These are phyloP conservation scores for Podospora pseudoanserina DNA, from an alignment of 495 filamentous ascomycete genomes.

Conservation along the genomic window DNA sequence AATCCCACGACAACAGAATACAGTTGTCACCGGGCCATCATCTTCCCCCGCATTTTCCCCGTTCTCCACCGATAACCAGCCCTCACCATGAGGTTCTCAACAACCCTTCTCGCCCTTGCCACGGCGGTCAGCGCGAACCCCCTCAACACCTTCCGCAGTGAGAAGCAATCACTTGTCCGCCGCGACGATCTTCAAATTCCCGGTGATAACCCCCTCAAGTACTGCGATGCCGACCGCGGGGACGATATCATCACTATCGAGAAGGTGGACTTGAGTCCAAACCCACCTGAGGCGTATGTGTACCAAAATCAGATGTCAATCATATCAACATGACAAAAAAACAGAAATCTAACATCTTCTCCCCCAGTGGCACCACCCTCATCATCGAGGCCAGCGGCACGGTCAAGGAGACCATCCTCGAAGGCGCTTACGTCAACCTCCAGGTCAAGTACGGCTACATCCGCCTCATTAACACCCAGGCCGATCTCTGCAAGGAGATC, in stretches of 20 bases:
- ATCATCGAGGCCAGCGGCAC: constrained; percentile 72
- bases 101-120: constrained; percentile 38
- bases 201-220: constrained; percentile 70
- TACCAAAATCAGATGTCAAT: background rate
- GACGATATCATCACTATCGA: constrained; percentile 70
- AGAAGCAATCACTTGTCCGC: constrained; percentile 30
- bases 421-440: constrained; percentile 74
- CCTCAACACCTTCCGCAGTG: constrained; percentile 37
- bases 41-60: constrained; percentile 7
- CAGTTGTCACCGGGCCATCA: background rate
- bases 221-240: constrained; percentile 60
- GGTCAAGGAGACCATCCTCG: constrained; percentile 61
- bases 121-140: constrained; percentile 40
- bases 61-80: constrained; percentile 12
- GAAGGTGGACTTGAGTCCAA: constrained; percentile 74
- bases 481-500: constrained; percentile 85
- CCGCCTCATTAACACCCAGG: constrained; percentile 70
- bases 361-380: constrained; percentile 69
- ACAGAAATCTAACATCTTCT: constrained; percentile 9
- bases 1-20: background rate
- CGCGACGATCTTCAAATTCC: constrained; percentile 54
- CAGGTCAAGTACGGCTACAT: constrained; percentile 94
- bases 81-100: constrained; percentile 42
- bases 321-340: background rate
- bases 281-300: constrained; percentile 83